Evolutionary conservation across 176 grass and related monocot species (phyloP).

Genomic region (Dendrocalamus sinicus): DNA sequence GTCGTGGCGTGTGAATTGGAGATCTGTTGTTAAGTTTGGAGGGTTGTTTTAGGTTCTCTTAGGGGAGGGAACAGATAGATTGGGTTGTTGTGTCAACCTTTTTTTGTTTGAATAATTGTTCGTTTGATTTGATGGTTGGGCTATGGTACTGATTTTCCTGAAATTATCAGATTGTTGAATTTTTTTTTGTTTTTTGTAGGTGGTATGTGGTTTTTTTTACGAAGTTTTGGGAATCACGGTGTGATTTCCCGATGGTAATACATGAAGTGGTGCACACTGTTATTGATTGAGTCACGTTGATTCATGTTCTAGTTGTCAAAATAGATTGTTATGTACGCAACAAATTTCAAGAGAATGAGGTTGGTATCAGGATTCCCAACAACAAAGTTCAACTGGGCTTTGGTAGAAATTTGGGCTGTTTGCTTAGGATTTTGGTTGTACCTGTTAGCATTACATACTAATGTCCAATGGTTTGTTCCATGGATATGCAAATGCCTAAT

Average conservation of each 20-base stretch:
- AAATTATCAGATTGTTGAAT: not conserved
- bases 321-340: not conserved
- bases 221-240: not conserved
- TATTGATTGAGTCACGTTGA: not conserved
- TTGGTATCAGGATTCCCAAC: not conserved
- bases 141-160: not conserved
- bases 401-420: not conserved
- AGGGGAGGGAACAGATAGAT: not conserved
- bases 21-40: conserved; percentile 28
- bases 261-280: not conserved
- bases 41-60: not conserved
- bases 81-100: not conserved
- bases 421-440: not conserved
- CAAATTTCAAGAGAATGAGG: not conserved
- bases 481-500: not conserved
- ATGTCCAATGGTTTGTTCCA: not conserved
- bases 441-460: not conserved
- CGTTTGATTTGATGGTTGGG: not conserved
- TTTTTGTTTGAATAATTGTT: not conserved
- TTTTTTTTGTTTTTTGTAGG: not conserved
- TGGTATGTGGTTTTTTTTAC: not conserved
- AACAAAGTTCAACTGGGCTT: not conserved
- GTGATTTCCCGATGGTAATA: not conserved
- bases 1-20: conserved; percentile 12
- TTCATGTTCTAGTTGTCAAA: not conserved